Percentiles rank a stretch among this genome's conserved stretches.
These are phyloP conservation scores for Mortierella claussenii DNA, from an alignment of 192 early-diverging fungal genomes.

Conservation along the genomic window DNA sequence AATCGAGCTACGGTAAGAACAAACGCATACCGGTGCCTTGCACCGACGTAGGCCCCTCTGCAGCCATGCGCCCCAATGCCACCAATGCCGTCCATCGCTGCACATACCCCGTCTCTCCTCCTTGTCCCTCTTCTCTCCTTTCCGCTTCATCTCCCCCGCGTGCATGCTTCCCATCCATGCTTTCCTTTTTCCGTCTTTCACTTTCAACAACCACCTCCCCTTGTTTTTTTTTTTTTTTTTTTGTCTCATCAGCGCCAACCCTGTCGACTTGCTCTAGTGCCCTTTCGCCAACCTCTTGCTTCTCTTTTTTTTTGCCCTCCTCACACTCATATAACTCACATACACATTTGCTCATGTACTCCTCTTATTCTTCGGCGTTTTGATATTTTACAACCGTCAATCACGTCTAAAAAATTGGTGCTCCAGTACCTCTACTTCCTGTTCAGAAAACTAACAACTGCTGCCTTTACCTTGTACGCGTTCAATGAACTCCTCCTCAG, in stretches of 20 bases:
- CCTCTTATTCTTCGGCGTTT: not conserved
- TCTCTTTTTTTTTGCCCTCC: too few species aligned
- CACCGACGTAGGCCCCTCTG: too few species aligned
- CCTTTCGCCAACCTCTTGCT: not conserved
- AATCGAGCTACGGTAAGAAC: slow-evolving; percentile 1
- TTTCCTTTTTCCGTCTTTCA: slow-evolving; percentile 8
- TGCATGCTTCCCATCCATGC: not conserved
- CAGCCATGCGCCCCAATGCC: not conserved
- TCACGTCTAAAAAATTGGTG: too few species aligned
- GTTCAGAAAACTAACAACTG: too few species aligned
- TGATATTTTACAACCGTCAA: not conserved
- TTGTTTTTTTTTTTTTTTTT: not conserved
- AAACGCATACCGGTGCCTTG: too few species aligned
- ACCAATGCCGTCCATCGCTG: too few species aligned
- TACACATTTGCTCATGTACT: not conserved
- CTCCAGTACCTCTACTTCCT: too few species aligned
- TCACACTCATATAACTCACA: too few species aligned
- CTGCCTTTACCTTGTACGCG: too few species aligned
- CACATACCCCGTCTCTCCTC: too few species aligned
- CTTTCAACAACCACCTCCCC: not conserved
- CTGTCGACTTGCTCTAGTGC: not conserved
- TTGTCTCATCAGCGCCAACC: too few species aligned
- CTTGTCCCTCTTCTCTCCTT: not conserved
- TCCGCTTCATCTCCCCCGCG: not conserved
- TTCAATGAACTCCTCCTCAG: not conserved